Percentiles rank a stretch among this genome's conserved stretches.
Evolutionary conservation across 352 stramenopile genomes (phyloP).

Genomic region (Elongisporangium undulatum): DNA sequence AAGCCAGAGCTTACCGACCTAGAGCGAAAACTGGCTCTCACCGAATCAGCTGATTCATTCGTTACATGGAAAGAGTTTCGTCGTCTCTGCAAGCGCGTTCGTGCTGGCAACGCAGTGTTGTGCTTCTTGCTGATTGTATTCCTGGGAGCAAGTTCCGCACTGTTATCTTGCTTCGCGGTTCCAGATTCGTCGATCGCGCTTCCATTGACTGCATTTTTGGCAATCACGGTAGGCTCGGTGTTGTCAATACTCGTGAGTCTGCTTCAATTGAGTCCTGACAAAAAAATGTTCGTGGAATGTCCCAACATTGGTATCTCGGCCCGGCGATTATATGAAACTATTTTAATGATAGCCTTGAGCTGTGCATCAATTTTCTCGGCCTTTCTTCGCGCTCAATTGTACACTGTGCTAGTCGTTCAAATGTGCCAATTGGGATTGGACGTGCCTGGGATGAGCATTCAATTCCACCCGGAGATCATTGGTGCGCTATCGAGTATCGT

Average conservation of each 20-base stretch:
- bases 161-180: constrained; percentile 20
- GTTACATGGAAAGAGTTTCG: constrained; percentile 22
- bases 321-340: constrained; percentile 12
- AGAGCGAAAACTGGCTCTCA: constrained; percentile 32
- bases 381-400: constrained; percentile 69
- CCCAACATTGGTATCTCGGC: constrained; percentile 31
- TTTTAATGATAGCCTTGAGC: constrained; percentile 30
- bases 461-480: constrained; percentile 42
- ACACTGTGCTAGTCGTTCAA: constrained; percentile 62
- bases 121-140: constrained; percentile 20
- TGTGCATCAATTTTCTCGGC: constrained; percentile 42
- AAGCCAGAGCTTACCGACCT: constrained; percentile 9
- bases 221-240: constrained; percentile 45
- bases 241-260: constrained; percentile 36
- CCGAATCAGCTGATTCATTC: constrained; percentile 10
- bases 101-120: constrained; percentile 23
- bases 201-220: constrained; percentile 33
- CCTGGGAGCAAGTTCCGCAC: constrained; percentile 18
- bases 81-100: constrained; percentile 17
- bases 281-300: constrained; percentile 29
- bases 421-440: constrained; percentile 47
- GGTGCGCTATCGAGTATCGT: constrained; percentile 13
- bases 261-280: constrained; percentile 29
- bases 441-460: constrained; percentile 19
- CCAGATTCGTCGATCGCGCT: constrained; percentile 23